Evolutionary conservation across 768 basidiomycete species (phyloP), one percentile per base, ranked within the genome.

Genomic region (Terana coerulea): DNA sequence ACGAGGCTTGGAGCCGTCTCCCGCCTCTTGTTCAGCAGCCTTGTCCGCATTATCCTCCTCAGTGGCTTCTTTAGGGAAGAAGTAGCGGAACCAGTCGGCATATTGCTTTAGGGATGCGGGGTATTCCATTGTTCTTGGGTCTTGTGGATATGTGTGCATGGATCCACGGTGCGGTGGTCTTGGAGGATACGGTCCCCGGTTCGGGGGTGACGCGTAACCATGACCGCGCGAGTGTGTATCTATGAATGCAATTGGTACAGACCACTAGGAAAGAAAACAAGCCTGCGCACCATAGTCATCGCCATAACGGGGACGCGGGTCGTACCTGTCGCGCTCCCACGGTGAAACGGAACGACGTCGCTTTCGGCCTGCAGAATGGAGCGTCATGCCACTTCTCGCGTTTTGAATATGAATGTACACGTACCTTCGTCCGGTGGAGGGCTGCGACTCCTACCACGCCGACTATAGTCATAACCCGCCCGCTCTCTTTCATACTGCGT

Each of bases 1-100:
- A 35, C 89, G 82, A 36, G 90, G 89, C 66, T 88, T 90, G 24
- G 83, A 77, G 31, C 88, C 88, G 61, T 91, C 85, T 15, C 82
- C n/a, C 7, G 88, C 88, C 65, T 89, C 86, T 65, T 84, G 84
- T 60, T 91, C 89, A 12, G 88, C 88, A 44, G 82, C 86, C 62
- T 90, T 90, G 72, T 91, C 90, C 41, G 83, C 81, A 45, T 75
- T 84, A 62, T 94, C 91, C 69, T 93, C 91, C 55, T 91, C 88
- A 6, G 75, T 75, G 14, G 88, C 90, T 64, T 87, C 81, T 56
- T 85, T 80, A 6, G 89, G 85, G 60, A 79, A 85, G 56, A 70
- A 81, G 62, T 76, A 86, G 30, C 91, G 80, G 67, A 91, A 92
- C 91, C 91, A 92, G 59, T 92, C 90, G 2, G 88, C 88, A 57